phyloP scores from a whole-genome alignment of 495 filamentous ascomycete genomes.

The Talaromyces thailandensis region DNA sequence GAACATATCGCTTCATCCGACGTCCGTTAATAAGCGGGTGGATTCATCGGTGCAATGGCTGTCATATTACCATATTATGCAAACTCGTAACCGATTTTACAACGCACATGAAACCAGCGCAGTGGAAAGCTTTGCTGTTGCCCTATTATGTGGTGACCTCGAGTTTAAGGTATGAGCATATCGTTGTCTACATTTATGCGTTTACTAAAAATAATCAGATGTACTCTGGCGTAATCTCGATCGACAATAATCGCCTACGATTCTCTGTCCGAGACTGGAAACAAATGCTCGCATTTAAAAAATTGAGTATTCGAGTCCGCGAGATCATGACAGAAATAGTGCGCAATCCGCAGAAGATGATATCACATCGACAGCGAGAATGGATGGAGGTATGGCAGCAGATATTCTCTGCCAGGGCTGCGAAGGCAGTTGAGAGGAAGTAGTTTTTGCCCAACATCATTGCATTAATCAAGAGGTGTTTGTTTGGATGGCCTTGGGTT shows the following conservation, averaged over 20 bases:
- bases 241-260: constrained; percentile 82
- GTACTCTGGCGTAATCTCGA: constrained; percentile 74
- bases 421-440: background rate
- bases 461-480: background rate
- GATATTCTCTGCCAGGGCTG: constrained; percentile 18
- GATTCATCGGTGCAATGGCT: constrained; percentile 61
- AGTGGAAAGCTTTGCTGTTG: constrained; percentile 71
- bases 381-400: constrained; percentile 66
- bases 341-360: constrained; percentile 57
- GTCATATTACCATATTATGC: constrained; percentile 95
- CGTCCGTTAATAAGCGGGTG: constrained; percentile 71
- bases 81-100: constrained; percentile 66
- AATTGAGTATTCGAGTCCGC: constrained; percentile 55
- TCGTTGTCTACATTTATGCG: background rate
- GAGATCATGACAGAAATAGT: constrained; percentile 65
- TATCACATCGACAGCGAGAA: constrained; percentile 57
- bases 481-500: background rate
- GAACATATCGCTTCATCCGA: constrained; percentile 70
- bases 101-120: constrained; percentile 87
- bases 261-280: constrained; percentile 88
- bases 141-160: constrained; percentile 77
- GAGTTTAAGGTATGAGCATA: constrained; percentile 54
- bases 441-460: background rate
- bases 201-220: constrained; percentile 33
- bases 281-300: constrained; percentile 75